phyloP scores from a whole-genome alignment of 139 green algal species.

The Mesotaenium endlicherianum region DNA sequence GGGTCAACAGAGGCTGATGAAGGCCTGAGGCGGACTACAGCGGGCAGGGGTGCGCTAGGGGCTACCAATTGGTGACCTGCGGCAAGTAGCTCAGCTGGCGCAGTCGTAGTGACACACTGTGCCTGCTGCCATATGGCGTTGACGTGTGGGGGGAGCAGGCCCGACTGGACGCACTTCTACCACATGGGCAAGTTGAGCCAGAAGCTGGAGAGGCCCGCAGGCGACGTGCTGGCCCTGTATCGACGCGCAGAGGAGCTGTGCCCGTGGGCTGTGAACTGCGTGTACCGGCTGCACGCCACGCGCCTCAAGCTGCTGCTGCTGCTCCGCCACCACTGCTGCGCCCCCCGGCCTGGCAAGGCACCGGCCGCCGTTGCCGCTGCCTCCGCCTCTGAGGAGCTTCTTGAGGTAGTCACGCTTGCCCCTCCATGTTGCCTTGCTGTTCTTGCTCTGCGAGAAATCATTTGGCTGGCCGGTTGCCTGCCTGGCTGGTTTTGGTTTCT shows the following conservation, averaged over 20 bases:
- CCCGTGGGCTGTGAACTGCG: not conserved
- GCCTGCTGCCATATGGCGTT: not conserved
- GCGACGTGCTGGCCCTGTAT: conserved; percentile 12
- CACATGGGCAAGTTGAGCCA: conserved; percentile 41
- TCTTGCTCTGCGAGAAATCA: not conserved
- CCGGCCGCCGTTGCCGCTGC: not conserved
- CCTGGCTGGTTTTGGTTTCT: not conserved
- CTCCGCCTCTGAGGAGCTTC: not conserved
- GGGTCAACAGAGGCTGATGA: too few relatives aligned
- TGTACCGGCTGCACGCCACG: conserved; percentile 52
- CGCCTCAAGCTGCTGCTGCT: conserved; percentile 48
- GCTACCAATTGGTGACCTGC: not conserved
- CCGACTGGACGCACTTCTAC: conserved; percentile 34
- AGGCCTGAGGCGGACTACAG: too few relatives aligned
- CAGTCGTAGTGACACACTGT: not conserved
- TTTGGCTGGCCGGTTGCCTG: not conserved
- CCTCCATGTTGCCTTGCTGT: not conserved
- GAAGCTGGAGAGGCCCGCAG: conserved; percentile 23
- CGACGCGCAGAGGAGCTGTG: not conserved
- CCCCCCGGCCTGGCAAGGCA: too few relatives aligned
- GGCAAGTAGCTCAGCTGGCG: not conserved
- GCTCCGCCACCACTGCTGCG: too few relatives aligned
- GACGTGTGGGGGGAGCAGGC: not conserved
- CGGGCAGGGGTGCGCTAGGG: too few relatives aligned
- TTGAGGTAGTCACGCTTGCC: not conserved